Base-by-base conservation (phyloP, 2,329 filamentous ascomycete species). In the Neofusicoccum cordaticola region DNA sequence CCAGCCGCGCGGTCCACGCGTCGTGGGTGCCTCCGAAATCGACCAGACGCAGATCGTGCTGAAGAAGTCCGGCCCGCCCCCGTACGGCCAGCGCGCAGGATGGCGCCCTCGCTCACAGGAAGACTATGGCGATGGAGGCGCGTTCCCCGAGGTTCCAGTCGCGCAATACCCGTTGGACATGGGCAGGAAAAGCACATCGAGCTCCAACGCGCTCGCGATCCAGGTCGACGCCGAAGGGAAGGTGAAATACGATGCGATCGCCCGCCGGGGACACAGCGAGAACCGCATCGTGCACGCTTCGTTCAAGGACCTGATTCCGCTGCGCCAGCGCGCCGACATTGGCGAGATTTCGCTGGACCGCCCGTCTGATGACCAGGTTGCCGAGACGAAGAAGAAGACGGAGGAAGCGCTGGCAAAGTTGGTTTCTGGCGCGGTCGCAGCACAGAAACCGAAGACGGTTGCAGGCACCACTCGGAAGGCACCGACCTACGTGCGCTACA, bases 131-230 rank as follows among this genome's bases (percentile, higher is more conserved):
- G 93, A 98, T 82, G 95, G 95, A 68, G 95, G 95, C 71, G 93
- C 94, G 61, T 99, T 97, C 74, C 95, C 95, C 42, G 94, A 98
- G 79, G 89, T 97, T 34, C 89, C 91, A 13, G 88, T 98, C 61
- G 95, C 94, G 48, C 95, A 99, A 75, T 99, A 98, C 75, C 95
- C 95, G 11, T 86, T 97, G 58, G 92, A 96, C 66, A 97, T 98
- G 92, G 94, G 94, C 65, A 88, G 89, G 72, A 96, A 96, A 78
- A 81, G 81, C 65, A 72, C 78, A 2, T 81, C 86, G 8, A 84
- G 84, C 52, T 95, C 89, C 69, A 98, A 97, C 79, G 93, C 95
- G 63, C 85, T 99, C 53, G 90, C 93, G n/a, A 85, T 98, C 37
- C 91, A 96, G 75, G 93, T 98, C 41, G 93, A 98, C 74, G 87